These are phyloP conservation scores for Chlorella sp. DNA, from an alignment of 139 green algal genomes.

Conservation along the genomic window DNA sequence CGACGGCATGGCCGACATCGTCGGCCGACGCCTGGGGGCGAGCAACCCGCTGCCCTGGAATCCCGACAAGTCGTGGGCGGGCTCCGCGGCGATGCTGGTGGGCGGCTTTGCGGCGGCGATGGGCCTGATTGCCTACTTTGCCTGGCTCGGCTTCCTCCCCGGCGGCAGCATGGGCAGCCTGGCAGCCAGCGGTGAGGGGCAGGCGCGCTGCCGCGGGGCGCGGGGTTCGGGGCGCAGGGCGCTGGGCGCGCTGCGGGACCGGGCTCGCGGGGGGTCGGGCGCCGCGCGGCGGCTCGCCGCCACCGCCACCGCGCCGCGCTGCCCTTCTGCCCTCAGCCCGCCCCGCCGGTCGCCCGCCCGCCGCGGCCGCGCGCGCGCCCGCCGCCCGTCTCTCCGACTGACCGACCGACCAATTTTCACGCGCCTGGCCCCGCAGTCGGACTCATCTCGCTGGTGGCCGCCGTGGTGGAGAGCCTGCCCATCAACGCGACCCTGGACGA, in stretches of 20 bases:
- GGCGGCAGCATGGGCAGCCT: slow-evolving; percentile 33
- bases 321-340: background rate
- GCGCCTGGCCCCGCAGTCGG: slow-evolving; percentile 44
- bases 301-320: background rate
- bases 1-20: slow-evolving; percentile 93
- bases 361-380: background rate
- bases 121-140: slow-evolving; percentile 62
- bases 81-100: slow-evolving; percentile 84
- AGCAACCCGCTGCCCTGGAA: slow-evolving; percentile 84
- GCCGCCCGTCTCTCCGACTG: background rate
- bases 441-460: slow-evolving; percentile 53
- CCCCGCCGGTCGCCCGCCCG: background rate
- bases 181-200: background rate
- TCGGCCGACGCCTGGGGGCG: slow-evolving; percentile 73
- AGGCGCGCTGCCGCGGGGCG: background rate
- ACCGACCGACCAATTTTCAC: background rate
- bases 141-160: slow-evolving; percentile 54
- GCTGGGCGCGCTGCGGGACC: background rate
- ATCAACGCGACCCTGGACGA: slow-evolving; percentile 85
- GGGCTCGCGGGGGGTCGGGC: no score
- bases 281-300: no score
- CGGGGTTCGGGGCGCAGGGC: background rate
- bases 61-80: slow-evolving; percentile 83
- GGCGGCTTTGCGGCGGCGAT: slow-evolving; percentile 56
- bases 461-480: slow-evolving; percentile 85